Percentiles rank a stretch among this genome's conserved stretches.
Conservation (phyloP, 2,329 filamentous ascomycete genomes). For the Fusarium longipes region DNA sequence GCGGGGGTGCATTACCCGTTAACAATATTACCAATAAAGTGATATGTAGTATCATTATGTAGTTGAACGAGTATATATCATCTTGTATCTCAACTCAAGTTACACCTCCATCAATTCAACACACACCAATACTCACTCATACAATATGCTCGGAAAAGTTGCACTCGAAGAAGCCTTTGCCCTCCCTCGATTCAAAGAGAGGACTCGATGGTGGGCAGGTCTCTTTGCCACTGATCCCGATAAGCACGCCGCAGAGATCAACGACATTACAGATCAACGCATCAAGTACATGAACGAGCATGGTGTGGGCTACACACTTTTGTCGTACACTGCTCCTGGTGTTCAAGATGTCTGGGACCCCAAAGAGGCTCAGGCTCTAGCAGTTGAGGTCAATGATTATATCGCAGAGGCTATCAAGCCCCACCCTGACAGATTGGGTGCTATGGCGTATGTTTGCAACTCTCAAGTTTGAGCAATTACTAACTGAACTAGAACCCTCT, state of each 20-base stretch:
- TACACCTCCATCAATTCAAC: too few species aligned
- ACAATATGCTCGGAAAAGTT: slow-evolving; percentile 68
- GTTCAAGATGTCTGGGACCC: slow-evolving; percentile 59
- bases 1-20: slow-evolving; percentile 4
- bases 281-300: slow-evolving; percentile 59
- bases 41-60: neutral
- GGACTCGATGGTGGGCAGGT: slow-evolving; percentile 69
- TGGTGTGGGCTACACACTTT: slow-evolving; percentile 60
- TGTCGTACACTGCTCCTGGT: slow-evolving; percentile 62
- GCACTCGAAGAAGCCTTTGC: slow-evolving; percentile 72
- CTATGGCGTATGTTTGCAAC: slow-evolving; percentile 54
- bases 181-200: slow-evolving; percentile 67
- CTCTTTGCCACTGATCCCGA: slow-evolving; percentile 69
- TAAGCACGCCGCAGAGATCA: slow-evolving; percentile 67
- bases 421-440: slow-evolving; percentile 57
- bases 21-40: neutral
- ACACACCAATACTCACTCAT: neutral
- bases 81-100: neutral
- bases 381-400: slow-evolving; percentile 58
- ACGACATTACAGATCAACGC: slow-evolving; percentile 55
- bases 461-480: rapidly evolving
- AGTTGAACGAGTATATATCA: neutral
- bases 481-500: slow-evolving; percentile 52
- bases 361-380: slow-evolving; percentile 54
- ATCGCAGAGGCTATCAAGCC: slow-evolving; percentile 53